Base-by-base conservation (phyloP, 1,284 basidiomycete genomes). In the Puccinia coronata region DNA sequence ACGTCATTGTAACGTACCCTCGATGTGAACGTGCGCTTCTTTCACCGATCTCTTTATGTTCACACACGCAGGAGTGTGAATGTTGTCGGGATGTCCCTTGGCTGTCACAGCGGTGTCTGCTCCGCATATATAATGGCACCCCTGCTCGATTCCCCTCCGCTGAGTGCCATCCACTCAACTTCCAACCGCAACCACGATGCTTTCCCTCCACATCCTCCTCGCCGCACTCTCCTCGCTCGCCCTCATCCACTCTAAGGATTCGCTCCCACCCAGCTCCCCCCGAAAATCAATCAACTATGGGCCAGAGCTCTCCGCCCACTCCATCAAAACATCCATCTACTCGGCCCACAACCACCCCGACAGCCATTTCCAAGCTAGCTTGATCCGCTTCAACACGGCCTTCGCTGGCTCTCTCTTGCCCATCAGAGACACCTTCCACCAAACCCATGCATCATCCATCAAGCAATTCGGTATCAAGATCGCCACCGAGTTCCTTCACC, bases 221-320 rank as follows among this genome's bases (percentile, higher is more conserved):
- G 4, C 31, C n/a, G 20, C 31, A n/a, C 55, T 57, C n/a, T 28
- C 55, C n/a, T 28, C n/a, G 8, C 55, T 28, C n/a, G 8, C 31
- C 6, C 55, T 57, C 4, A 57, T 28, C 5, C 55, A 57, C 8
- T 25, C 55, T 14, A n/a, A 28, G 55, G 55, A 57, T 25, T 57
- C 55, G 8, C 36, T 77, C 9, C 74, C 74, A 1, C 59, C 74
- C 28, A 77, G 74, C 57, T 77, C 74, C 11, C 74, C 74, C 12
- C 34, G 84, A 71, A 84, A 84, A 77, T 80, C 82, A 28, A 69
- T 84, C 84, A 84, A 84, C 82, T 83, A 82, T 53, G 84, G 84
- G 0, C 84, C 83, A 1, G 43, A 82, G 18, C 41, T 16, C 1
- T 16, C 78, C 1, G 34, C 25, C 11, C 67, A 61, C 55, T 67